Evolutionary conservation across 108 stramenopile species (phyloP).

Genomic region (Conticribra weissflogii): DNA sequence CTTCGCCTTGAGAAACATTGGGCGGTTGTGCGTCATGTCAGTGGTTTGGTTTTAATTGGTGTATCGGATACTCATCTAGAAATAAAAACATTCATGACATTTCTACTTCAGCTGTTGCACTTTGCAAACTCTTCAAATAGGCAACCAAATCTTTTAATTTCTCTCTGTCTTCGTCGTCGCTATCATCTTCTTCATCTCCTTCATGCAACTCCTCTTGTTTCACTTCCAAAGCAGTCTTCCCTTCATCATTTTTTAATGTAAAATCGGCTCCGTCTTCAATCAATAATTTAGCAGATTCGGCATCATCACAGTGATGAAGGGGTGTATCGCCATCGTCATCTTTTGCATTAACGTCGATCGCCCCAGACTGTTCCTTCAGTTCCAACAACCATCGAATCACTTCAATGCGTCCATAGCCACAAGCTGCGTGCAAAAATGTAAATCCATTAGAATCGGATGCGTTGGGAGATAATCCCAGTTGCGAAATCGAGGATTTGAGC

Average conservation of each 20-base stretch:
- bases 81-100: not conserved
- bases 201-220: constrained; percentile 48
- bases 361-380: constrained; percentile 19
- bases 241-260: constrained; percentile 38
- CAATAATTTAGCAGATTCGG: constrained; percentile 47
- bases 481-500: constrained; percentile 36
- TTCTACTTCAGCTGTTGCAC: not conserved
- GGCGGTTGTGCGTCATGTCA: too few relatives aligned
- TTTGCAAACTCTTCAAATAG: constrained; percentile 25
- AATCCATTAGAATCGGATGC: constrained; percentile 52
- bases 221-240: constrained; percentile 43
- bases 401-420: constrained; percentile 46
- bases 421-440: constrained; percentile 42
- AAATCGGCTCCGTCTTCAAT: constrained; percentile 50
- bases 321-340: constrained; percentile 66
- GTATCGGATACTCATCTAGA: too few relatives aligned
- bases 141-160: constrained; percentile 48
- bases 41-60: too few relatives aligned
- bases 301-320: constrained; percentile 58
- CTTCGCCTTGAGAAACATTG: too few relatives aligned
- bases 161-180: constrained; percentile 52
- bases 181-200: constrained; percentile 45
- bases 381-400: constrained; percentile 48
- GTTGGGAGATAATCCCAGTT: constrained; percentile 42
- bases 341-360: constrained; percentile 45